phyloP scores from a whole-genome alignment of 1,139 yeast genomes.

The Yarrowia galli region DNA sequence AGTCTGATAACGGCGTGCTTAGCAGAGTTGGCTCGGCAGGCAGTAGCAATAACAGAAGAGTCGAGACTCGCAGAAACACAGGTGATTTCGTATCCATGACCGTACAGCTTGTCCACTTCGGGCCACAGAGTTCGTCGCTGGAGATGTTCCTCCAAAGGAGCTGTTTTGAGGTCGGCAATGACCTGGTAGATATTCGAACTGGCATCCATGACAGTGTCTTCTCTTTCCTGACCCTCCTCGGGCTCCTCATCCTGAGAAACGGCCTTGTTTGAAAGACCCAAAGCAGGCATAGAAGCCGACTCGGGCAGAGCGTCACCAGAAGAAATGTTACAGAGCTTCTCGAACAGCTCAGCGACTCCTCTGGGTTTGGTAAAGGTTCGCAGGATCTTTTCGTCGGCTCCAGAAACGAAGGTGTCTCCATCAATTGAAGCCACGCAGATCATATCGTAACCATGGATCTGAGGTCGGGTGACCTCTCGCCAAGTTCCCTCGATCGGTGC shows the following conservation, averaged over 20 bases:
- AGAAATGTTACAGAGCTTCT: constrained; percentile 60
- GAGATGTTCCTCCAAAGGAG: constrained; percentile 83
- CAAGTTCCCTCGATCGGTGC: constrained; percentile 72
- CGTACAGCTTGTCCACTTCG: constrained; percentile 90
- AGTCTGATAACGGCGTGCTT: constrained; percentile 87
- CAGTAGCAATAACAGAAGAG: constrained; percentile 75
- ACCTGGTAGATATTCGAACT: constrained; percentile 24
- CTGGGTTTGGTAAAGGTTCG: constrained; percentile 92
- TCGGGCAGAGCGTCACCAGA: constrained; percentile 61
- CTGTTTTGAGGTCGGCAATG: constrained; percentile 39
- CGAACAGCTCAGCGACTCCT: constrained; percentile 70
- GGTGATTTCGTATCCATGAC: constrained; percentile 95
- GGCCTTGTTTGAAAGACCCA: constrained; percentile 94
- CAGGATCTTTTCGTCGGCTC: constrained; percentile 93
- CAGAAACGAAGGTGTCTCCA: constrained; percentile 77
- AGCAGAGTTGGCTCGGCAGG: constrained; percentile 87
- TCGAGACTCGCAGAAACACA: constrained; percentile 76
- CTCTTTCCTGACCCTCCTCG: constrained; percentile 52
- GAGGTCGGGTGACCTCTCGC: constrained; percentile 97
- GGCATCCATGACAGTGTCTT: constrained; percentile 46
- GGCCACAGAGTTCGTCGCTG: constrained; percentile 96
- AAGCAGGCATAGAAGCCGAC: constrained; percentile 88
- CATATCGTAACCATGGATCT: constrained; percentile 98
- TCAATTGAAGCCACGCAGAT: constrained; percentile 73
- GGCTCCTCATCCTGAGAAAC: constrained; percentile 60